These are phyloP conservation scores for Termitomyces sp. DNA, from an alignment of 768 basidiomycete genomes.

Conservation along the genomic window DNA sequence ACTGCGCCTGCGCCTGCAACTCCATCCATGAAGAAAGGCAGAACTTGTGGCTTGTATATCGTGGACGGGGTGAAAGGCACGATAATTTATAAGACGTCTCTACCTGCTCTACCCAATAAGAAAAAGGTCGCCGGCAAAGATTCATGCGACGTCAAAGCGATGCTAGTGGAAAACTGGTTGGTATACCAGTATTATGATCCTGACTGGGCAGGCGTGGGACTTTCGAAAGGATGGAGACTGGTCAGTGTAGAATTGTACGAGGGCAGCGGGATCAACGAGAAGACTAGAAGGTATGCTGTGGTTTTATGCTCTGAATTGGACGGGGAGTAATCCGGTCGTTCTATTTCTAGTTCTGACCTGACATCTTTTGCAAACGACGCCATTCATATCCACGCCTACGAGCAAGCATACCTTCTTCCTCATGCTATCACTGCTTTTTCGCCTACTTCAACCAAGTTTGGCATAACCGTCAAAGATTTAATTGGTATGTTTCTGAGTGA, in stretches of 20 bases:
- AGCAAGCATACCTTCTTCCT: slow-evolving; percentile 69
- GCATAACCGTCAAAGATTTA: slow-evolving; percentile 81
- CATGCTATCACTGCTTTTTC: slow-evolving; percentile 63
- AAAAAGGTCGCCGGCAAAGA: slow-evolving; percentile 15
- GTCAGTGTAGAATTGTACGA: slow-evolving; percentile 91
- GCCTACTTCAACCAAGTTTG: slow-evolving; percentile 80
- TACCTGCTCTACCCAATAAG: slow-evolving; percentile 34
- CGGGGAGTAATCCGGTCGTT: background rate
- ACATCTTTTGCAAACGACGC: slow-evolving; percentile 44
- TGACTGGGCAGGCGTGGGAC: slow-evolving; percentile 34
- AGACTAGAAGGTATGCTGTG: slow-evolving; percentile 57
- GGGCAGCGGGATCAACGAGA: slow-evolving; percentile 58
- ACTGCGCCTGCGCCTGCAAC: slow-evolving; percentile 32
- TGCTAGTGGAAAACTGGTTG: slow-evolving; percentile 87
- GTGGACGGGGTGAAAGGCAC: slow-evolving; percentile 79
- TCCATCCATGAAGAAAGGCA: slow-evolving; percentile 5
- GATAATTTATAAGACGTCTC: slow-evolving; percentile 57
- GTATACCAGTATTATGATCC: slow-evolving; percentile 82
- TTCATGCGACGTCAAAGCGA: slow-evolving; percentile 61
- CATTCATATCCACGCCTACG: slow-evolving; percentile 48
- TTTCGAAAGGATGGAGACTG: slow-evolving; percentile 64
- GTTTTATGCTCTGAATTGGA: background rate
- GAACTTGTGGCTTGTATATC: slow-evolving; percentile 61
- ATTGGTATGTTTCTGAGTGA: slow-evolving; percentile 50
- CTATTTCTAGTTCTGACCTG: slow-evolving; percentile 32